phyloP scores from a whole-genome alignment of 2,329 filamentous ascomycete species.

The Sphaceloma murrayae region DNA sequence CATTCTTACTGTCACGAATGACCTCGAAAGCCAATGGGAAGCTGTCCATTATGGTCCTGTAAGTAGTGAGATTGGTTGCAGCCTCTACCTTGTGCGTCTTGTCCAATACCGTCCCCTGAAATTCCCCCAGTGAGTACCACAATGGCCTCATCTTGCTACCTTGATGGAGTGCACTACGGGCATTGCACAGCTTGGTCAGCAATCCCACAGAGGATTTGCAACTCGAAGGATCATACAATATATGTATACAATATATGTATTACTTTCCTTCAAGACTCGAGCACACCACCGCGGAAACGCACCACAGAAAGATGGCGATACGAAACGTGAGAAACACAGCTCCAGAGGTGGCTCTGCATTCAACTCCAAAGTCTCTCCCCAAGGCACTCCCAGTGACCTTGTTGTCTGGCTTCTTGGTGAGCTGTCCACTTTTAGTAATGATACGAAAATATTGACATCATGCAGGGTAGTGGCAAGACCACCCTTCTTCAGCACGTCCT shows the following conservation, averaged over 20 bases:
- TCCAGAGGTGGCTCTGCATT: too few species aligned
- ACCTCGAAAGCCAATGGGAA: background rate
- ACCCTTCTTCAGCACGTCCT: slow-evolving; percentile 61
- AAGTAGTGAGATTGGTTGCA: background rate
- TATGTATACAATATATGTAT: background rate
- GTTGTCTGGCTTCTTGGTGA: slow-evolving; percentile 50
- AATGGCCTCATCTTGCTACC: slow-evolving; percentile 13
- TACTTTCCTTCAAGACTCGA: background rate
- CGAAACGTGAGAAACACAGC: too few species aligned
- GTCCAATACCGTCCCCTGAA: slow-evolving; percentile 7
- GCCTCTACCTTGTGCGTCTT: background rate
- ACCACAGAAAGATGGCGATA: too few species aligned
- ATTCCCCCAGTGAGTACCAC: slow-evolving; percentile 10
- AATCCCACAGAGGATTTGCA: background rate
- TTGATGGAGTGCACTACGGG: slow-evolving; percentile 14
- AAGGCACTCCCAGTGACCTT: slow-evolving; percentile 49
- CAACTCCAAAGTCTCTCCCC: slow-evolving; percentile 6
- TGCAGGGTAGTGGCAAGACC: slow-evolving; percentile 60
- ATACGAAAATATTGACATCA: too few species aligned
- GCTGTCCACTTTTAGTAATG: too few species aligned
- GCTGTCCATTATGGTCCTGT: background rate
- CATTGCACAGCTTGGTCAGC: background rate
- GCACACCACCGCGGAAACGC: too few species aligned
- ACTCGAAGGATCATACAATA: background rate
- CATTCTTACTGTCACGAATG: too few species aligned